Evolutionary conservation across 768 basidiomycete species (phyloP).

Genomic region (Rhodotorula taiwanensis): DNA sequence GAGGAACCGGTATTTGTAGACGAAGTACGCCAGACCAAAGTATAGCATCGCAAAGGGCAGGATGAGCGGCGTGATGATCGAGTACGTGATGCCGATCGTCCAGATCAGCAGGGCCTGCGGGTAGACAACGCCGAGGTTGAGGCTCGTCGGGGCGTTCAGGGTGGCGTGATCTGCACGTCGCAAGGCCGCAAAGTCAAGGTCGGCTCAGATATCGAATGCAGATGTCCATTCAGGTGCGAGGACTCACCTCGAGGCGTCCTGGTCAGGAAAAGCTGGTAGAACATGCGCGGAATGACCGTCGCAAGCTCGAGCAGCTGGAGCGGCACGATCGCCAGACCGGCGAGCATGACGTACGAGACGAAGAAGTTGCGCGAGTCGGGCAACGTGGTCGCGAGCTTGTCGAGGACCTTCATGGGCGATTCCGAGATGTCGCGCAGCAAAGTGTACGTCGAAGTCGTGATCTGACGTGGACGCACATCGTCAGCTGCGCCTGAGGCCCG

Average conservation of each 20-base stretch:
- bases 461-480: background rate
- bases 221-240: background rate
- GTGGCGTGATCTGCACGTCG: constrained; percentile 92
- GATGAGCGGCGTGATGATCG: constrained; percentile 90
- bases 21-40: constrained; percentile 90
- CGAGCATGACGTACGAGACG: constrained; percentile 58
- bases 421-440: constrained; percentile 85
- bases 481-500: background rate
- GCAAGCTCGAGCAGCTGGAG: constrained; percentile 84
- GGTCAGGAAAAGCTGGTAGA: constrained; percentile 69
- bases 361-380: constrained; percentile 58
- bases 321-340: constrained; percentile 91
- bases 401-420: constrained; percentile 86
- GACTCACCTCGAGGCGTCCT: constrained; percentile 78
- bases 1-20: constrained; percentile 95
- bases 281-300: constrained; percentile 68
- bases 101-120: constrained; percentile 91
- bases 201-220: background rate
- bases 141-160: constrained; percentile 93
- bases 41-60: constrained; percentile 91
- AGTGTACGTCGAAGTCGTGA: constrained; percentile 48
- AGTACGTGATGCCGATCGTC: constrained; percentile 88
- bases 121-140: constrained; percentile 95
- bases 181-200: too few relatives aligned
- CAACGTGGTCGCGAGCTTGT: constrained; percentile 78